These are phyloP conservation scores for Monosporascus sp. DNA, from an alignment of 2,329 filamentous ascomycete genomes.

Conservation along the genomic window DNA sequence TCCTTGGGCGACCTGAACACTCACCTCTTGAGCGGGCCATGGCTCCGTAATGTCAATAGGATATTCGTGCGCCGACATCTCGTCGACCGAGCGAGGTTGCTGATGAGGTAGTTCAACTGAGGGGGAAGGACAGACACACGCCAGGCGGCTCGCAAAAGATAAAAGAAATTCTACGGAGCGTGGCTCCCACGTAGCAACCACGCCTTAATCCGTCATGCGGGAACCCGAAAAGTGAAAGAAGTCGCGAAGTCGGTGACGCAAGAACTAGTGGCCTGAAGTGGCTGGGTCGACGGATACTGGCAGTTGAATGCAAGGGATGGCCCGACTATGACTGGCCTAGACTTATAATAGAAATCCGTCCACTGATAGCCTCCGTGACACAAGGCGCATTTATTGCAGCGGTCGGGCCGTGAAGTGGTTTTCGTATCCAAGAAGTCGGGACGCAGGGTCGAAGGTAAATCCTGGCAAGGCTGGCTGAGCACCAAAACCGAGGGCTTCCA, in stretches of 20 bases:
- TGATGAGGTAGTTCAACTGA: background rate
- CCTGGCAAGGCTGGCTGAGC: background rate
- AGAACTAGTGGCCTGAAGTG: background rate
- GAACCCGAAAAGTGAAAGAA: conserved; percentile 3
- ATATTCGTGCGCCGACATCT: conserved; percentile 32
- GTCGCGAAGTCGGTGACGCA: conserved; percentile 1
- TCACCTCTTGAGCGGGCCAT: conserved; percentile 50
- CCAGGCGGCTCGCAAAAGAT: background rate
- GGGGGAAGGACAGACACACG: background rate
- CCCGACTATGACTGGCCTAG: background rate
- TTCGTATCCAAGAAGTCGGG: background rate
- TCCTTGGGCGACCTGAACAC: conserved; percentile 8
- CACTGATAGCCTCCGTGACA: background rate
- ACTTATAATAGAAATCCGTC: background rate
- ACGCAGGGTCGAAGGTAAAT: background rate
- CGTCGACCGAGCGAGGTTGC: conserved; percentile 6
- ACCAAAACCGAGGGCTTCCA: background rate
- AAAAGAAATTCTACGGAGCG: background rate
- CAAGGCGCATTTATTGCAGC: background rate
- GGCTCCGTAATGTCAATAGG: conserved; percentile 29
- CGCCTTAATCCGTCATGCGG: conserved; percentile 1
- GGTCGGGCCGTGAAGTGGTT: background rate
- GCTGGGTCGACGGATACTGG: conserved; percentile 14
- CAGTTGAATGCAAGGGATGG: conserved; percentile 16
- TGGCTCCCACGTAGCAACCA: background rate